Conservation (phyloP, 2,329 filamentous ascomycete species). For the Neofusicoccum kwambonambiense region DNA sequence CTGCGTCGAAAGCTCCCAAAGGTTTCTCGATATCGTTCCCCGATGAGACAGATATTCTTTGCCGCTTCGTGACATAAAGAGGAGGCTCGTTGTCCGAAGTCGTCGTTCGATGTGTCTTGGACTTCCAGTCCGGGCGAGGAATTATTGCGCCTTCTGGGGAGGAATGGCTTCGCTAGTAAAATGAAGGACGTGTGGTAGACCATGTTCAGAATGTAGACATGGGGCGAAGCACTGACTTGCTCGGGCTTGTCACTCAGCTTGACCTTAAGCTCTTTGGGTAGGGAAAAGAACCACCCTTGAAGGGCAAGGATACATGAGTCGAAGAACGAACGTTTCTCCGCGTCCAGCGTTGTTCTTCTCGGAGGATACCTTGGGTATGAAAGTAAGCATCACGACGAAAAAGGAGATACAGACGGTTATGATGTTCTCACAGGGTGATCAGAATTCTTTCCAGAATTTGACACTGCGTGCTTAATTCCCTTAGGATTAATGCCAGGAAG, state of each 20-base stretch:
- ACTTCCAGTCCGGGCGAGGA: too few relatives aligned
- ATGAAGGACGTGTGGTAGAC: constrained; percentile 36
- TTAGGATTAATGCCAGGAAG: too few relatives aligned
- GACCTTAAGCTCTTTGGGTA: constrained; percentile 31
- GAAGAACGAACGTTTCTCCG: too few relatives aligned
- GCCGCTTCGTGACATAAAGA: constrained; percentile 26
- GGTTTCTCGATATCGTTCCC: constrained; percentile 32
- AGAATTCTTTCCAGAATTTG: too few relatives aligned
- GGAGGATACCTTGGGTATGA: too few relatives aligned
- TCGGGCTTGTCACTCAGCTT: constrained; percentile 21
- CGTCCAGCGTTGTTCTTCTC: too few relatives aligned
- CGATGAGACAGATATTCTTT: constrained; percentile 26
- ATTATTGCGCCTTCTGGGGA: neutral
- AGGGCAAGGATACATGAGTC: too few relatives aligned
- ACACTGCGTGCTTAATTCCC: too few relatives aligned
- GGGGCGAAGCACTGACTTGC: constrained; percentile 23
- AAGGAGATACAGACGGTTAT: too few relatives aligned
- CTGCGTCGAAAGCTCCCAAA: constrained; percentile 38
- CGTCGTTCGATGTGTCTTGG: neutral
- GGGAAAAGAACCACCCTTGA: constrained; percentile 18
- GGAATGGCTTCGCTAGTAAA: constrained; percentile 33
- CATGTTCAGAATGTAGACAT: constrained; percentile 36
- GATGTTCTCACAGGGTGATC: too few relatives aligned
- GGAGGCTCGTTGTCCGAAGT: neutral
- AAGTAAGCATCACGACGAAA: too few relatives aligned